A percentile compares a stretch with the other conserved stretches of the same genome.
phyloP scores from a whole-genome alignment of 768 basidiomycete species.

The Galerina sulciceps region DNA sequence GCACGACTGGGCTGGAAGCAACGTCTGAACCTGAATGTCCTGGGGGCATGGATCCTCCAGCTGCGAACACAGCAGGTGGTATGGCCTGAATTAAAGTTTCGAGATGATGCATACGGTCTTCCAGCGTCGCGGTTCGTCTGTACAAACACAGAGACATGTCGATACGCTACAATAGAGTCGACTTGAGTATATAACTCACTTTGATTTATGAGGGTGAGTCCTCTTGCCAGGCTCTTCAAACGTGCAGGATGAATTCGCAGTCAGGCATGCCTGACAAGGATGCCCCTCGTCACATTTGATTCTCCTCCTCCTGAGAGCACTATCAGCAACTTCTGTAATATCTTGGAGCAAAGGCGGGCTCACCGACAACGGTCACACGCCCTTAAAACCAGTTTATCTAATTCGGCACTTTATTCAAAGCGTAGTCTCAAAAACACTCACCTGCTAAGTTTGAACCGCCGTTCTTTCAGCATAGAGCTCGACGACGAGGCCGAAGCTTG shows the following conservation, averaged over 20 bases:
- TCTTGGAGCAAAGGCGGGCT: constrained; percentile 33
- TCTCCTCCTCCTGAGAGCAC: constrained; percentile 62
- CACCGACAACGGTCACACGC: constrained; percentile 93
- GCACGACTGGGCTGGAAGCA: constrained; percentile 37
- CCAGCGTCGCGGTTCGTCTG: constrained; percentile 81
- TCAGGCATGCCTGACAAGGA: constrained; percentile 87
- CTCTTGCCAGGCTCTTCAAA: constrained; percentile 89
- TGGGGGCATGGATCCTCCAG: constrained; percentile 46
- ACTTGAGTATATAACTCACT: constrained; percentile 51
- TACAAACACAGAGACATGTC: constrained; percentile 3
- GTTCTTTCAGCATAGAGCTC: constrained; percentile 69
- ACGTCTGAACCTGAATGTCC: constrained; percentile 30
- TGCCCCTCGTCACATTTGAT: constrained; percentile 92
- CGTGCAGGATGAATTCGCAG: constrained; percentile 80
- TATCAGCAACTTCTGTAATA: constrained; percentile 4
- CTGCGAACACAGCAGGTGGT: constrained; percentile 78
- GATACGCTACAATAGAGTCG: neutral
- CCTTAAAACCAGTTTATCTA: constrained; percentile 38
- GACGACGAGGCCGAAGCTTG: constrained; percentile 35
- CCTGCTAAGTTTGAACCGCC: constrained; percentile 90
- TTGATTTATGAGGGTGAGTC: constrained; percentile 87
- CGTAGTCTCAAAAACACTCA: constrained; percentile 33
- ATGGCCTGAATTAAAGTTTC: constrained; percentile 86
- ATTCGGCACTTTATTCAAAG: neutral
- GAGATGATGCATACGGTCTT: constrained; percentile 88